Conservation (phyloP, 257 asterid genomes). For the Echium plantagineum region DNA sequence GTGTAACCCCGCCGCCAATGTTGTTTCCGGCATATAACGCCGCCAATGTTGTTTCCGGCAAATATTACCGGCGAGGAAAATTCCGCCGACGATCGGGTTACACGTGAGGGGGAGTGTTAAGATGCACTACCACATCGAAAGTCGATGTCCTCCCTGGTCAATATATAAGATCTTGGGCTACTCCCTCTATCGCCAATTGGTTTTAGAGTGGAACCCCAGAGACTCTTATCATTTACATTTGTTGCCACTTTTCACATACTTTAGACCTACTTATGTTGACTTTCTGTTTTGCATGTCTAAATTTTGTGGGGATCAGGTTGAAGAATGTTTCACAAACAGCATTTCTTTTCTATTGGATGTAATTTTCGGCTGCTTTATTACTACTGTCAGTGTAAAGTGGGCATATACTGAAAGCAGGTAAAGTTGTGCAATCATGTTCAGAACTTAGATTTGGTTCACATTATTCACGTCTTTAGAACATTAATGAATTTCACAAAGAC, state of each 20-base stretch:
- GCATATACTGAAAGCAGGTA: slow-evolving; percentile 45
- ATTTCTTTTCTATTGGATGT: slow-evolving; percentile 28
- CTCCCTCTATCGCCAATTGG: no score
- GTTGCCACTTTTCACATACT: not conserved
- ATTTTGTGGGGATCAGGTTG: slow-evolving; percentile 29
- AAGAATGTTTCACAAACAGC: slow-evolving; percentile 34
- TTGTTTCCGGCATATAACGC: no score
- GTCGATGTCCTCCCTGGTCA: no score
- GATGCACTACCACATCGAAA: no score
- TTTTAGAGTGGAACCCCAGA: no score
- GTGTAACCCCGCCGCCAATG: no score
- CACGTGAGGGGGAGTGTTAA: no score
- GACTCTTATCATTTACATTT: no score
- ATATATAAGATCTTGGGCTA: no score
- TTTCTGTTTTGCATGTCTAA: not conserved
- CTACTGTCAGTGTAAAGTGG: slow-evolving; percentile 33
- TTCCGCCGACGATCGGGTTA: no score
- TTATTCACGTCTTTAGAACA: not conserved
- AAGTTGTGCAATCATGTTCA: not conserved
- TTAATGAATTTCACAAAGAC: not conserved
- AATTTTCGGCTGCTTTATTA: slow-evolving; percentile 45
- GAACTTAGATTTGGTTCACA: not conserved
- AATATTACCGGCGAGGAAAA: no score
- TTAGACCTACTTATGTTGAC: not conserved
- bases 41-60: no score